Percentiles rank a stretch among this genome's conserved stretches.
phyloP scores from a whole-genome alignment of 768 basidiomycete genomes.

The Filobasidium floriforme region DNA sequence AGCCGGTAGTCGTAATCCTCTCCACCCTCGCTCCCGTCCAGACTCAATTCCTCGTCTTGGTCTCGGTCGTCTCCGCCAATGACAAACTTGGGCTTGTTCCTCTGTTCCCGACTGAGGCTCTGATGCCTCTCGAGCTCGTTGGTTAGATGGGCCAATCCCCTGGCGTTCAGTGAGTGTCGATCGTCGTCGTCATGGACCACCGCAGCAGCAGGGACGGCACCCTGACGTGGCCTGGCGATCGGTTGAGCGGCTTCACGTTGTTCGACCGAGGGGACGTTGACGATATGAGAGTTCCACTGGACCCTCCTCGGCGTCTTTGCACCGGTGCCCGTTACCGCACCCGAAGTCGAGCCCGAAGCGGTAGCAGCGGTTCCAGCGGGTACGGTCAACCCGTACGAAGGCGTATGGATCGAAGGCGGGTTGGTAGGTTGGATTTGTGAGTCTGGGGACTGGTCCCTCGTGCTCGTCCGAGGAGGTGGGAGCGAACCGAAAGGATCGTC shows the following conservation, averaged over 20 bases:
- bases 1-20: slow-evolving; percentile 43
- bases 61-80: not conserved
- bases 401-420: slow-evolving; percentile 12
- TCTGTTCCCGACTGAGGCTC: slow-evolving; percentile 32
- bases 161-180: not conserved
- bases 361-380: not conserved
- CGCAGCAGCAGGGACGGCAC: not conserved
- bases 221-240: not conserved
- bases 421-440: not conserved
- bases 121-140: slow-evolving; percentile 24
- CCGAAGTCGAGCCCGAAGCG: slow-evolving; percentile 6
- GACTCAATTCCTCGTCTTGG: slow-evolving; percentile 1
- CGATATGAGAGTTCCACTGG: slow-evolving; percentile 40
- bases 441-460: slow-evolving; percentile 1
- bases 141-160: slow-evolving; percentile 10
- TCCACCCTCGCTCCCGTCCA: slow-evolving; percentile 25
- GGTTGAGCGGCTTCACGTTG: not conserved
- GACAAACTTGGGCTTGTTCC: slow-evolving; percentile 12
- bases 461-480: not conserved
- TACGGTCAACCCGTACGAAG: slow-evolving; percentile 2
- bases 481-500: slow-evolving; percentile 38
- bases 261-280: slow-evolving; percentile 23
- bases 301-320: slow-evolving; percentile 40
- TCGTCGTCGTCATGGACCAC: slow-evolving; percentile 6
- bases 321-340: slow-evolving; percentile 19